Evolutionary conservation across 2,329 filamentous ascomycete genomes (phyloP), one percentile per base, ranked within the genome.

Genomic region (Fusarium penzigii): DNA sequence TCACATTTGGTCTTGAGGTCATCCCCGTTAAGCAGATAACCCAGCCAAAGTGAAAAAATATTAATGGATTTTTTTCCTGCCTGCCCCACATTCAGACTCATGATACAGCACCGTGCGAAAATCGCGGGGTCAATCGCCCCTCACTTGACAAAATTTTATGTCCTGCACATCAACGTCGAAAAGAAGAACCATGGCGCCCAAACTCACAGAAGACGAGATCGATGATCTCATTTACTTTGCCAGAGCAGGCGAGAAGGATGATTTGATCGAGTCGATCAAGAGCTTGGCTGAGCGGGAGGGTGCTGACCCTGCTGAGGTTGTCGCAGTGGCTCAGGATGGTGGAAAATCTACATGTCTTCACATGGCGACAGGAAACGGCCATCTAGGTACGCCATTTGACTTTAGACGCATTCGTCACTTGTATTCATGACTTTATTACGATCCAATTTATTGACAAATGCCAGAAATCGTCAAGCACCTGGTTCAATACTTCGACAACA

Each of bases 161-260:
- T 50, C 29, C 17, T 61, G 44, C 49, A 46, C 44, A 57, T 41
- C 36, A 46, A 51, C 53, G 53, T 41, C 8, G 25, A 53, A 52
- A 45, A 48, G 14, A 36, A 56, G 46, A 58, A 59, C 55, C 49
- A 81, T 81, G 73, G 74, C 78, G 29, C 78, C 78, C 17, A 75
- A 77, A 54, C 76, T 93, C 44, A 82, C 83, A 45, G 86, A 89
- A 68, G 92, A 96, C 48, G 84, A 92, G 71, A 87, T 95, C 65
- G 92, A 97, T 70, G 93, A 97, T 73, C 82, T 97, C 59, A 83
- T 97, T 61, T 97, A 96, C 76, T 85, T 90, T 62, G 83, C 92
- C 3, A 89, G 93, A 38, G 81, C 83, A 0, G 91, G 91, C 58
- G 92, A 97, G 58, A 77, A 85, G 51, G 74, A 79, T 16, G 89